These are phyloP conservation scores for Phalaenopsis equestris DNA, from an alignment of 106 monocot species.

Conservation along the genomic window DNA sequence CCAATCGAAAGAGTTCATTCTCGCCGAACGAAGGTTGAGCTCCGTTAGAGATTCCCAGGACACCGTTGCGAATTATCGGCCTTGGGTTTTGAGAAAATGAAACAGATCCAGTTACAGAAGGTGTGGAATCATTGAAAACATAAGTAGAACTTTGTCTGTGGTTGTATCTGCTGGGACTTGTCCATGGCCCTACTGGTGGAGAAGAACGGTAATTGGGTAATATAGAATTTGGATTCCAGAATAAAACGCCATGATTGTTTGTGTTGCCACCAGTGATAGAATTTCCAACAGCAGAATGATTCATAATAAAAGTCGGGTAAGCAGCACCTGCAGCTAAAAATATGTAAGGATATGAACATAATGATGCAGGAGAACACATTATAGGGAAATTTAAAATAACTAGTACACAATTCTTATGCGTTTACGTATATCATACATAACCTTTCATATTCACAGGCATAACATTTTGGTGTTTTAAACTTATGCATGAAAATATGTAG, in stretches of 20 bases:
- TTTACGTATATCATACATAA: no score
- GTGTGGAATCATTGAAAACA: not conserved
- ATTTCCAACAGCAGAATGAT: not conserved
- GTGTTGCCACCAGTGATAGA: not conserved
- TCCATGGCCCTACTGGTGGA: not conserved
- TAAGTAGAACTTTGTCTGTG: not conserved
- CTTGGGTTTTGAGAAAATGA: not conserved
- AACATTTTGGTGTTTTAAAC: no score
- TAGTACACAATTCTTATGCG: no score
- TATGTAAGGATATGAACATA: not conserved
- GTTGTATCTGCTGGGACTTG: conserved; percentile 3
- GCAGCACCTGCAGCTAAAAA: not conserved
- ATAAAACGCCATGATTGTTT: not conserved
- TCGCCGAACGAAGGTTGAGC: not conserved
- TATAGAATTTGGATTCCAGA: not conserved
- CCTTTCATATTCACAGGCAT: no score
- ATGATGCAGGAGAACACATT: no score
- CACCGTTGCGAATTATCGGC: not conserved
- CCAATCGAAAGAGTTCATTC: not conserved
- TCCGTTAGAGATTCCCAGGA: not conserved
- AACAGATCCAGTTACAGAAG: not conserved
- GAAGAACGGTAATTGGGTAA: conserved; percentile 1
- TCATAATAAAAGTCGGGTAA: not conserved
- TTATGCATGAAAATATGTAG: no score
- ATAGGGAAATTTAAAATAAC: no score